These are phyloP conservation scores for Leishmania aethiopica DNA, from an alignment of 208 protist genomes.

Conservation along the genomic window DNA sequence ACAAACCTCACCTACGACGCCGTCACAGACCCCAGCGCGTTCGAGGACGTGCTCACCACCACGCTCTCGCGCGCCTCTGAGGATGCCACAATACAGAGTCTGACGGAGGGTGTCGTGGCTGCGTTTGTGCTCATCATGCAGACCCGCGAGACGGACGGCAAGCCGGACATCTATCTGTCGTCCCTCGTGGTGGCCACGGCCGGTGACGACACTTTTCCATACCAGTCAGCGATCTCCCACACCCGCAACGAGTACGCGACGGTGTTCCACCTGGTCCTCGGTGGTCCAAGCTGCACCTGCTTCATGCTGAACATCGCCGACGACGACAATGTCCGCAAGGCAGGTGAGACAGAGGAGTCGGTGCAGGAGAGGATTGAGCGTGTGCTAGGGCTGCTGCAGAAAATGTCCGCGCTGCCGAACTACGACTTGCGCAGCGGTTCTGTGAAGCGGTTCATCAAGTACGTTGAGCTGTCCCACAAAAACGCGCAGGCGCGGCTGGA, in stretches of 20 bases:
- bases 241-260: constrained; percentile 54
- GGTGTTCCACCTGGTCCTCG: constrained; percentile 74
- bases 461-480: constrained; percentile 55
- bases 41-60: constrained; percentile 60
- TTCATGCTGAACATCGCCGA: constrained; percentile 75
- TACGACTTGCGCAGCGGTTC: constrained; percentile 78
- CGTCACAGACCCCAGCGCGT: constrained; percentile 42
- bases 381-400: constrained; percentile 46
- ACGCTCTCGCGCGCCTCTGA: constrained; percentile 41
- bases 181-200: constrained; percentile 65
- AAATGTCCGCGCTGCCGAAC: constrained; percentile 59
- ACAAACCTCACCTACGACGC: constrained; percentile 56
- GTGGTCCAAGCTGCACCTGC: constrained; percentile 67
- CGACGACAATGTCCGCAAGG: constrained; percentile 37
- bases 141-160: constrained; percentile 45
- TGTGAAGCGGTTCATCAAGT: constrained; percentile 74
- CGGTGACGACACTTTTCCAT: constrained; percentile 58
- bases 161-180: constrained; percentile 73
- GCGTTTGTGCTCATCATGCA: constrained; percentile 67
- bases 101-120: constrained; percentile 52
- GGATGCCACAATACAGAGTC: constrained; percentile 46
- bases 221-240: constrained; percentile 47
- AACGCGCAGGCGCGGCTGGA: constrained; percentile 46
- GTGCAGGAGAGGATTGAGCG: constrained; percentile 49
- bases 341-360: constrained; percentile 33